phyloP scores from a whole-genome alignment of 805 yeast species.

The Wickerhamomyces bovis region DNA sequence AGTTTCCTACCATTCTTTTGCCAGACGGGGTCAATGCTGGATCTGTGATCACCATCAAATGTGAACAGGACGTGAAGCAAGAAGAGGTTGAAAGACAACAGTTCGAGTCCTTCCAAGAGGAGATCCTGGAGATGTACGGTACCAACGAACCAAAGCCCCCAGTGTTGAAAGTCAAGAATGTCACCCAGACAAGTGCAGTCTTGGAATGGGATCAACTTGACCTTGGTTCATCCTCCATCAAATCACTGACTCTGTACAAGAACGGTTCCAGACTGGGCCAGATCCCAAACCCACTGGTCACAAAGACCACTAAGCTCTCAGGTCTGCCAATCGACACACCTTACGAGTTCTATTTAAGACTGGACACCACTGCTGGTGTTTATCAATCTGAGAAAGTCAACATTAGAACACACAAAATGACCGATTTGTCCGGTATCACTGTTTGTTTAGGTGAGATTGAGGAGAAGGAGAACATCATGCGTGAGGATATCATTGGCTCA shows the following conservation, averaged over 20 bases:
- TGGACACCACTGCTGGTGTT: conserved; percentile 88
- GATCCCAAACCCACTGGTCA: conserved; percentile 76
- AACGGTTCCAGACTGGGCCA: conserved; percentile 65
- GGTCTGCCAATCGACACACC: conserved; percentile 85
- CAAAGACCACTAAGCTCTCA: conserved; percentile 78
- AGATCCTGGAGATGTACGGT: conserved; percentile 69
- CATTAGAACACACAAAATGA: conserved; percentile 90
- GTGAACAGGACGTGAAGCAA: conserved; percentile 67
- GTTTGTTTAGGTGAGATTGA: conserved; percentile 83
- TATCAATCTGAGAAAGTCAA: conserved; percentile 61
- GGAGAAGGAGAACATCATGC: conserved; percentile 37
- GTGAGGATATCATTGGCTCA: conserved; percentile 54
- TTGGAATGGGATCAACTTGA: conserved; percentile 89
- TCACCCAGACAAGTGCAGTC: conserved; percentile 92
- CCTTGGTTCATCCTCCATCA: conserved; percentile 75
- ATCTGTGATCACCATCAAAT: conserved; percentile 77
- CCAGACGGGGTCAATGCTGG: conserved; percentile 93
- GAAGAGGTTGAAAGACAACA: conserved; percentile 53
- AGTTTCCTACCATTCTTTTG: conserved; percentile 89
- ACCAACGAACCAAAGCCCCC: conserved; percentile 67
- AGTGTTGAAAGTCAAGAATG: conserved; percentile 58
- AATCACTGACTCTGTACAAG: conserved; percentile 70
- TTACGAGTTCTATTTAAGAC: conserved; percentile 70
- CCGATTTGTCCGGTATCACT: conserved; percentile 88
- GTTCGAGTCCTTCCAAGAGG: conserved; percentile 66